phyloP scores from a whole-genome alignment of 495 filamentous ascomycete species.

The Penicillium canescens region DNA sequence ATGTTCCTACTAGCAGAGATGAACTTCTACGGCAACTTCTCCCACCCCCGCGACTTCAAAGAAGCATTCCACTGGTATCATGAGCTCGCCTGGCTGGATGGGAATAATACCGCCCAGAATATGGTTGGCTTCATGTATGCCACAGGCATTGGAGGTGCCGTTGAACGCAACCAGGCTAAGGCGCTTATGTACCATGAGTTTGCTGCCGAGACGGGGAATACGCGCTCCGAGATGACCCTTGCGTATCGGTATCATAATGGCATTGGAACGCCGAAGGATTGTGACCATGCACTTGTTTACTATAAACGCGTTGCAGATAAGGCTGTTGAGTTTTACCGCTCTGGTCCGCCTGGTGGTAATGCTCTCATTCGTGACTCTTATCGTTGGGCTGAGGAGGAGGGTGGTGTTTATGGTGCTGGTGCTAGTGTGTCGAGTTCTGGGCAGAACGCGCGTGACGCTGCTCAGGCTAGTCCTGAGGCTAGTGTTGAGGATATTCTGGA shows the following conservation, averaged over 20 bases:
- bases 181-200: slow-evolving; percentile 93
- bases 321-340: slow-evolving; percentile 78
- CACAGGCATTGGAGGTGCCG: slow-evolving; percentile 81
- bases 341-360: slow-evolving; percentile 89
- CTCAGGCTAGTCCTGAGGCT: slow-evolving; percentile 72
- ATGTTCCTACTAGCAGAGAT: slow-evolving; percentile 89
- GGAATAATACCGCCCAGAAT: slow-evolving; percentile 88
- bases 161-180: slow-evolving; percentile 87
- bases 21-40: slow-evolving; percentile 95
- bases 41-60: slow-evolving; percentile 79
- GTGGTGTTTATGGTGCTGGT: slow-evolving; percentile 93
- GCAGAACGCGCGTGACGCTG: slow-evolving; percentile 72
- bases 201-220: slow-evolving; percentile 81
- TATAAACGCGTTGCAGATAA: slow-evolving; percentile 96
- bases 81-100: slow-evolving; percentile 70
- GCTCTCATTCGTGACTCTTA: slow-evolving; percentile 73
- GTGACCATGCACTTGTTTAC: slow-evolving; percentile 79
- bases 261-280: slow-evolving; percentile 81
- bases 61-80: slow-evolving; percentile 82
- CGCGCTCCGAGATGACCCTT: slow-evolving; percentile 88
- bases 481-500: slow-evolving; percentile 92
- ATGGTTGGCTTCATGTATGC: slow-evolving; percentile 98
- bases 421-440: slow-evolving; percentile 90
- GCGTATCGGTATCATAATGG: slow-evolving; percentile 85
- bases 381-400: slow-evolving; percentile 78